Conservation (phyloP, 352 stramenopile genomes). For the Phytophthora meadii region DNA sequence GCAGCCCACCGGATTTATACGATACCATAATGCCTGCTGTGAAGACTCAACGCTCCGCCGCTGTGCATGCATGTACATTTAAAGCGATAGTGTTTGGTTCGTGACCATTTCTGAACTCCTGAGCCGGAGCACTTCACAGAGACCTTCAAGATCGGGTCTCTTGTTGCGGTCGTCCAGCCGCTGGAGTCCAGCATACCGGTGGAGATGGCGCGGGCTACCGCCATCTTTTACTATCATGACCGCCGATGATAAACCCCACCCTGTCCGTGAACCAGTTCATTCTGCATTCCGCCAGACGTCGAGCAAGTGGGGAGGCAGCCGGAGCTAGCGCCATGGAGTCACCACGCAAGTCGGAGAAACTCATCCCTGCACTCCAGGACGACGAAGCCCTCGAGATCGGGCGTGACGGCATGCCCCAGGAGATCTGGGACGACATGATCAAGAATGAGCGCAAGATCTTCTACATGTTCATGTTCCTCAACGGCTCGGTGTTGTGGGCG, state of each 20-base stretch:
- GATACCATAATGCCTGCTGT: not conserved
- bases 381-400: slow-evolving; percentile 20
- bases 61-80: not conserved
- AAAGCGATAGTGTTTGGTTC: not conserved
- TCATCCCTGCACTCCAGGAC: slow-evolving; percentile 30
- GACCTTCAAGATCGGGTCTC: not conserved
- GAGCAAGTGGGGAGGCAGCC: not conserved
- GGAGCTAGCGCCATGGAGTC: slow-evolving; percentile 24
- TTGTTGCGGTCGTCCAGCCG: not conserved
- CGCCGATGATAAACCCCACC: slow-evolving; percentile 2
- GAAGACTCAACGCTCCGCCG: not conserved
- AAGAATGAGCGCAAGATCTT: slow-evolving; percentile 59
- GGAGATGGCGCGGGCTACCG: slow-evolving; percentile 8
- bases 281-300: slow-evolving; percentile 22
- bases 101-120: slow-evolving; percentile 26
- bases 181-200: not conserved
- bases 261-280: slow-evolving; percentile 8
- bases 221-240: slow-evolving; percentile 20
- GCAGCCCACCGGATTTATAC: too few species aligned
- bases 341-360: slow-evolving; percentile 47
- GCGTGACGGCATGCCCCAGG: slow-evolving; percentile 52
- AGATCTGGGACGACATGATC: slow-evolving; percentile 65
- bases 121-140: slow-evolving; percentile 14
- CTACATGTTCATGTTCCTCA: slow-evolving; percentile 73
- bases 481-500: slow-evolving; percentile 70